These are phyloP conservation scores for Microcera coccophila DNA, from an alignment of 2,329 filamentous ascomycete species.

Conservation along the genomic window DNA sequence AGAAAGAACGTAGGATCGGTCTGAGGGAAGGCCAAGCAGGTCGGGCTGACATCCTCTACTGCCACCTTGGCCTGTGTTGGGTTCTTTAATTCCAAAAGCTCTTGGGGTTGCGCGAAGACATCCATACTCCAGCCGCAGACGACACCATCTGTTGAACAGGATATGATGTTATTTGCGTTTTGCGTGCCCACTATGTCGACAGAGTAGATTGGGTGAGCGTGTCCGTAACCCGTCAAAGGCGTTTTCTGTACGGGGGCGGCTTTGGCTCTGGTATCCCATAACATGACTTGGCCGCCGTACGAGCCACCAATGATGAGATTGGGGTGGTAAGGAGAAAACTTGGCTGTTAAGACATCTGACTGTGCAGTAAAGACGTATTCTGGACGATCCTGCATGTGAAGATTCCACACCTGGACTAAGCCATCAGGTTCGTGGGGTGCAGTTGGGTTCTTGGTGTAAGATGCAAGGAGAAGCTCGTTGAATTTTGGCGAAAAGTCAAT, in stretches of 20 bases:
- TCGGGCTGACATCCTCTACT: constrained; percentile 91
- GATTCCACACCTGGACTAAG: constrained; percentile 93
- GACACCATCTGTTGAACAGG: constrained; percentile 91
- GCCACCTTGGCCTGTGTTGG: constrained; percentile 71
- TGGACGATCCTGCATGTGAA: constrained; percentile 87
- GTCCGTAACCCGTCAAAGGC: constrained; percentile 86
- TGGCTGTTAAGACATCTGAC: constrained; percentile 90
- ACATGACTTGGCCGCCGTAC: constrained; percentile 91
- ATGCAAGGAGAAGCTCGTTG: constrained; percentile 84
- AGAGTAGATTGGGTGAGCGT: constrained; percentile 94
- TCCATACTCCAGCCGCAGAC: constrained; percentile 98
- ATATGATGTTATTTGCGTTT: constrained; percentile 98
- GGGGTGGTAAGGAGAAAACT: constrained; percentile 97
- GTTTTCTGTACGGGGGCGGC: constrained; percentile 93
- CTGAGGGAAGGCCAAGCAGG: constrained; percentile 89
- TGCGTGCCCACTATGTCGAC: constrained; percentile 95
- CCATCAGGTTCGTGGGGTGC: constrained; percentile 92
- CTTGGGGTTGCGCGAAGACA: constrained; percentile 95
- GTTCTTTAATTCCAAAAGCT: constrained; percentile 82
- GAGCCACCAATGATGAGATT: constrained; percentile 94
- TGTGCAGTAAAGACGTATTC: constrained; percentile 97
- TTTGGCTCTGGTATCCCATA: constrained; percentile 93
- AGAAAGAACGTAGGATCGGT: constrained; percentile 97
- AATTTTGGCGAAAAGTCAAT: constrained; percentile 96
- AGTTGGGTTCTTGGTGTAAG: constrained; percentile 95